These are phyloP conservation scores for Jaminaea rosea DNA, from an alignment of 1,284 basidiomycete genomes.

Conservation along the genomic window DNA sequence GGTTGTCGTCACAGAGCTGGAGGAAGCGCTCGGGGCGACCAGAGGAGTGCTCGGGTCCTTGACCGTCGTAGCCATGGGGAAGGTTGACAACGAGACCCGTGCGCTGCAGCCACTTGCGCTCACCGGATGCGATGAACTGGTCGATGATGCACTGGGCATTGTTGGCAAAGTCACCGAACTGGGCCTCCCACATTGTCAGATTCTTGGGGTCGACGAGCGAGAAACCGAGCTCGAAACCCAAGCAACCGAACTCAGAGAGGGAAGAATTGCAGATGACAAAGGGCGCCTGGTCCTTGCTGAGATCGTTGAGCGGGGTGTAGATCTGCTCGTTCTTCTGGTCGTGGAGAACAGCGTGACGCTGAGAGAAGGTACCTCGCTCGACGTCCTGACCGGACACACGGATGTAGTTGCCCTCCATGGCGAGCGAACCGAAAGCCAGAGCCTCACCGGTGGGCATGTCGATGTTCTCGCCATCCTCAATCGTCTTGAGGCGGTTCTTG, in stretches of 20 bases:
- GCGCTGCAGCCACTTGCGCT: constrained; percentile 96
- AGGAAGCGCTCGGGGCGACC: constrained; percentile 93
- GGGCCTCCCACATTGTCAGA: constrained; percentile 93
- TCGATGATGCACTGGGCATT: constrained; percentile 92
- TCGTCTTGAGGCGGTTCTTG: constrained; percentile 71
- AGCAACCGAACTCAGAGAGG: constrained; percentile 85
- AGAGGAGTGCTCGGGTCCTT: constrained; percentile 97
- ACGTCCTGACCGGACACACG: constrained; percentile 97
- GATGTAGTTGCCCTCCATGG: constrained; percentile 85
- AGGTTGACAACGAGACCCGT: constrained; percentile 84
- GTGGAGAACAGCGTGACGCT: constrained; percentile 92
- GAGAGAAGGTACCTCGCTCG: constrained; percentile 99
- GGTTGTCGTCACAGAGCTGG: constrained; percentile 95
- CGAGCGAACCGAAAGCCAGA: constrained; percentile 86
- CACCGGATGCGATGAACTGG: constrained; percentile 95
- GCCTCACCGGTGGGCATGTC: constrained; percentile 99
- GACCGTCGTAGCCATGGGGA: constrained; percentile 90
- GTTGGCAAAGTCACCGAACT: constrained; percentile 83
- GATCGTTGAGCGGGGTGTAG: constrained; percentile 80
- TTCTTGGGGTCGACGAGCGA: constrained; percentile 91
- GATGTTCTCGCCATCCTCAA: constrained; percentile 82
- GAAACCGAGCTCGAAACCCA: constrained; percentile 98
- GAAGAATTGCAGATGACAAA: constrained; percentile 97
- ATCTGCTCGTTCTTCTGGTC: constrained; percentile 88
- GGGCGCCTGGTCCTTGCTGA: constrained; percentile 74